phyloP scores from a whole-genome alignment of 2,329 filamentous ascomycete genomes.

The Fusarium musae region DNA sequence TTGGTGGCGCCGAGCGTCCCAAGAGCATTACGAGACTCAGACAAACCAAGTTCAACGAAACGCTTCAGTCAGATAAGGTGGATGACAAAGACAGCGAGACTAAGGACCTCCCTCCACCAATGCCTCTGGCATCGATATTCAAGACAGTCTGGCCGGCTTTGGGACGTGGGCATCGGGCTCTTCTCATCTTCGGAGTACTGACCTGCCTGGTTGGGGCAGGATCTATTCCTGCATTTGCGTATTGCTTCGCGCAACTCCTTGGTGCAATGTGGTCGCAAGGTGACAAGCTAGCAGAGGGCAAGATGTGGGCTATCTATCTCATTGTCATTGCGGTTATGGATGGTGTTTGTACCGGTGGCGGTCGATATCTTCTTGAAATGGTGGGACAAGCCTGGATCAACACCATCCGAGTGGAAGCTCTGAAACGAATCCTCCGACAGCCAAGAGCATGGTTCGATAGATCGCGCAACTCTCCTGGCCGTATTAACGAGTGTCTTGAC shows the following conservation, averaged over 20 bases:
- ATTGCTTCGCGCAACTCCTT: slow-evolving; percentile 78
- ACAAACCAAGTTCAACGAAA: not conserved
- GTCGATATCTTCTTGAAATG: slow-evolving; percentile 77
- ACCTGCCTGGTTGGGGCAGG: slow-evolving; percentile 72
- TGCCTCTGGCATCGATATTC: slow-evolving; percentile 42
- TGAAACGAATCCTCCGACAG: slow-evolving; percentile 78
- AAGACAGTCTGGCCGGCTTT: slow-evolving; percentile 77
- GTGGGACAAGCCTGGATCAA: slow-evolving; percentile 83
- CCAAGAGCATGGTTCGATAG: slow-evolving; percentile 82
- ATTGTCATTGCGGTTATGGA: slow-evolving; percentile 75
- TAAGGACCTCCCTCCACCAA: slow-evolving; percentile 9
- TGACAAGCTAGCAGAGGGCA: slow-evolving; percentile 61
- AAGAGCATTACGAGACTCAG: slow-evolving; percentile 47
- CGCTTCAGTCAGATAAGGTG: not conserved
- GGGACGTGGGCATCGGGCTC: slow-evolving; percentile 58
- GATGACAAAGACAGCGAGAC: not conserved
- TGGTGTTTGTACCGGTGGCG: slow-evolving; percentile 70
- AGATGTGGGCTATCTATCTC: slow-evolving; percentile 76
- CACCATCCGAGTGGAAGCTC: slow-evolving; percentile 72
- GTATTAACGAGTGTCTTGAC: slow-evolving; percentile 78
- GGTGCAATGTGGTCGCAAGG: slow-evolving; percentile 71
- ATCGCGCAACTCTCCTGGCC: slow-evolving; percentile 70
- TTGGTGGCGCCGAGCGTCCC: slow-evolving; percentile 40
- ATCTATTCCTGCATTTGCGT: slow-evolving; percentile 79
- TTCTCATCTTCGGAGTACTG: slow-evolving; percentile 70